Base-by-base conservation (phyloP, 176 grass and related monocot species). In the maize (Zea mays) region DNA sequence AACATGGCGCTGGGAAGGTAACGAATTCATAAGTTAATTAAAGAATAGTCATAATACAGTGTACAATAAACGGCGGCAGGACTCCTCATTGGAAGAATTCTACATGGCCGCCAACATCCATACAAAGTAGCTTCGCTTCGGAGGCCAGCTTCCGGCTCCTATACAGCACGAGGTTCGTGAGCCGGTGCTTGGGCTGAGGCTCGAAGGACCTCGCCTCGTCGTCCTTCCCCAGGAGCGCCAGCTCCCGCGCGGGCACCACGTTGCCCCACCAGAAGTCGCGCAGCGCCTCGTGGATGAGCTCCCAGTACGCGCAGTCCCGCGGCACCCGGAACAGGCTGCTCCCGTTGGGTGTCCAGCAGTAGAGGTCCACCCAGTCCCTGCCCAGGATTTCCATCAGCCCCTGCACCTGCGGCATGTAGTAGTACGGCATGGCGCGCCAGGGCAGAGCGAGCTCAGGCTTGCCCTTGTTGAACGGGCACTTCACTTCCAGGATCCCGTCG, bases 301-400 rank as follows among this genome's bases (percentile, higher is more conserved):
- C 86, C 92, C 92, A 99, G 57, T 99, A 99, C 5, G 56, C 76
- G 0, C 84, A 88, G 63, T 99, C 90, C 56, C 92, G 84, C 5
- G 66, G 84, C 7, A 96, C 92, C 42, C 81, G 67, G 72, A 96
- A 87, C 27, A 91, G 70, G 66, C 92, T 96, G 62, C 96, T 96
- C 7, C 96, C 96, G 2, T 96, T 99, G 59, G 87, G 89, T 10
- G 96, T 96, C 96, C 96, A 99, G 68, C 96, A 99, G 79, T 95
- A 99, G 68, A 99, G 88, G 65, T 99, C 92, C 2, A 99, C 92
- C 96, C 92, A 99, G 35, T 96, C 90, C 73, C 92, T 79, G 79
- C 77, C 87, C 92, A 99, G 96, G 69, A 99, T 89, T 86, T 99
- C 96, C 96, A 99, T 99, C 80, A 93, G 88, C 16, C 92, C 96